Evolutionary conservation across 306 rosid genomes (phyloP).

Genomic region (Adenanthera pavonina): DNA sequence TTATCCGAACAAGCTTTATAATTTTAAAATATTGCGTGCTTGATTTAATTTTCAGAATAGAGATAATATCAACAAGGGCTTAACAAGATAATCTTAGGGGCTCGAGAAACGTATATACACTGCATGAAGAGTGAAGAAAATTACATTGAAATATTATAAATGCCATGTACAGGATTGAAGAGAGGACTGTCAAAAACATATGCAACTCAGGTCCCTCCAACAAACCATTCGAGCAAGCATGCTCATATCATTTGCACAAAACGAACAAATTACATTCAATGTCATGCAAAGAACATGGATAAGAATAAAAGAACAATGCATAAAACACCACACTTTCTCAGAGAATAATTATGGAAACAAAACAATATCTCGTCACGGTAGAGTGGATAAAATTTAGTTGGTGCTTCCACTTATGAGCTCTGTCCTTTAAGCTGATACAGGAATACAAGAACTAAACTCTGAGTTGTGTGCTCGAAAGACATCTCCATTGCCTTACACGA

Average conservation of each 20-base stretch:
- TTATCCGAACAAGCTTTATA: no score
- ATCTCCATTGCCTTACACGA: constrained; percentile 71
- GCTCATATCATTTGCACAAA: constrained; percentile 45
- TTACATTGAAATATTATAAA: constrained; percentile 24
- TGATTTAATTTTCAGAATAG: no score
- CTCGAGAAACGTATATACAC: constrained; percentile 21
- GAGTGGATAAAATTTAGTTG: constrained; percentile 40
- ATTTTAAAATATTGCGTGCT: no score
- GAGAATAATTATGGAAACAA: constrained; percentile 40
- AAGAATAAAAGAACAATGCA: constrained; percentile 56
- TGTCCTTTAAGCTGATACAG: constrained; percentile 30
- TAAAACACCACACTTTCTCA: constrained; percentile 54
- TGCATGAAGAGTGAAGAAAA: constrained; percentile 44
- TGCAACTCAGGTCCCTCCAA: constrained; percentile 44
- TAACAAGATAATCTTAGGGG: neutral
- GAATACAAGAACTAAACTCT: constrained; percentile 43
- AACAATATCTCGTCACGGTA: constrained; percentile 31
- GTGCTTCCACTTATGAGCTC: constrained; percentile 38
- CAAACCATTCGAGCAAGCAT: constrained; percentile 40
- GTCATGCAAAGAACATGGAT: constrained; percentile 33
- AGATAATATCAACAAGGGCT: neutral
- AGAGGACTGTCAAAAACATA: constrained; percentile 40
- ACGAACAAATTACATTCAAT: constrained; percentile 57
- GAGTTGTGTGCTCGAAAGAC: constrained; percentile 79
- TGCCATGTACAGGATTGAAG: constrained; percentile 56